Conservation (phyloP, 768 basidiomycete species). For the Pleurotus giganteus region DNA sequence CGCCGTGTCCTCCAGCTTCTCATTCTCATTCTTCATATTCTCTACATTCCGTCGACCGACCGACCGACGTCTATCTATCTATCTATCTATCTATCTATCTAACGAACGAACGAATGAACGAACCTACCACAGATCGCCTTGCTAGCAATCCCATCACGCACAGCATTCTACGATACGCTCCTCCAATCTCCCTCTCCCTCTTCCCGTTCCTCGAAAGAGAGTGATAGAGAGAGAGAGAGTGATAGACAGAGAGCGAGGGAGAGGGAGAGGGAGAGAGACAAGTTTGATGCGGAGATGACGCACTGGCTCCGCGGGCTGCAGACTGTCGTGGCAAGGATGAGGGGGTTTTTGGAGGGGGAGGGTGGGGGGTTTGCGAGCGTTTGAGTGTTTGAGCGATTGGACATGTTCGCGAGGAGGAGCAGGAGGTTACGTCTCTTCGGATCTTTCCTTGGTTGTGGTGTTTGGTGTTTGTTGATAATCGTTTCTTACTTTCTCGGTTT, state of each 20-base stretch:
- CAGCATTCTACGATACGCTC: constrained; percentile 62
- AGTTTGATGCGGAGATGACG: constrained; percentile 50
- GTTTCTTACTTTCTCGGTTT: no score
- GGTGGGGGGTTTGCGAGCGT: constrained; percentile 53
- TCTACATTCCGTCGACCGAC: neutral
- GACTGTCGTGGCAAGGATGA: constrained; percentile 46
- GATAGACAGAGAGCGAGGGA: no score
- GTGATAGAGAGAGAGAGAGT: no score
- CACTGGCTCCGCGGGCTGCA: constrained; percentile 64
- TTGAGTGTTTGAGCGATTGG: no score
- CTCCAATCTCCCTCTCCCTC: constrained; percentile 49
- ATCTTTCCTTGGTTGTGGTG: no score
- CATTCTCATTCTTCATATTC: no score
- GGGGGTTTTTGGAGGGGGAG: constrained; percentile 47
- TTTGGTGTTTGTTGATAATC: no score
- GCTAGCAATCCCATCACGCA: constrained; percentile 57
- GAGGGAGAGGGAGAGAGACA: constrained; percentile 30
- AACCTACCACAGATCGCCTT: constrained; percentile 46
- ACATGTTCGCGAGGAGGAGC: no score
- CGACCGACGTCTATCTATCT: neutral
- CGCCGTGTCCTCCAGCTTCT: no score
- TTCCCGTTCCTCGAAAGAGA: no score
- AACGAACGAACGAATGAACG: no score
- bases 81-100: neutral
- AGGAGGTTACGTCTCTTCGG: no score